These are phyloP conservation scores for Leptomonas pyrrhocoris DNA, from an alignment of 208 protist genomes.

Conservation along the genomic window DNA sequence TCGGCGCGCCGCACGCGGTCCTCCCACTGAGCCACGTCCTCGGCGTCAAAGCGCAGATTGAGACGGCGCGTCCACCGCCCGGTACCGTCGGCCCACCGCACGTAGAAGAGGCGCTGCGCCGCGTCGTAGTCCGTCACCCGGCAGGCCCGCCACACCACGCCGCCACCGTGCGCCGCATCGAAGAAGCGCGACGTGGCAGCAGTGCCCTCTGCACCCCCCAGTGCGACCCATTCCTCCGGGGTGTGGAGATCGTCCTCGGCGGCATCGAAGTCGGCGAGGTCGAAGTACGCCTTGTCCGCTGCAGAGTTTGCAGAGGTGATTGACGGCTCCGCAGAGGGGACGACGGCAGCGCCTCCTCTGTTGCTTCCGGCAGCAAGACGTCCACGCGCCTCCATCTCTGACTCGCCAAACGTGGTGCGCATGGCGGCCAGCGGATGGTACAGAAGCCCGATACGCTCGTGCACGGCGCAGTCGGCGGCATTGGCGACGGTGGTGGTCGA, in stretches of 20 bases:
- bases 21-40: constrained; percentile 76
- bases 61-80: constrained; percentile 87
- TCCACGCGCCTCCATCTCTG: constrained; percentile 41
- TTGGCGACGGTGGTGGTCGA: constrained; percentile 7
- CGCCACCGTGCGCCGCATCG: constrained; percentile 36
- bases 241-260: constrained; percentile 64
- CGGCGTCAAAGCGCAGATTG: constrained; percentile 91
- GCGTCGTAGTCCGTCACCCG: constrained; percentile 75
- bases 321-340: neutral
- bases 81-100: constrained; percentile 76
- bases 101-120: constrained; percentile 60
- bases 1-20: constrained; percentile 75
- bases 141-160: constrained; percentile 71
- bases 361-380: neutral
- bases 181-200: constrained; percentile 87
- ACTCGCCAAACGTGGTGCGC: constrained; percentile 72
- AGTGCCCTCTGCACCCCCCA: constrained; percentile 57
- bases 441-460: constrained; percentile 69
- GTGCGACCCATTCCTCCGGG: constrained; percentile 81
- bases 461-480: constrained; percentile 8
- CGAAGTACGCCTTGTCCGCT: constrained; percentile 58
- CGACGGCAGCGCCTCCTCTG: neutral
- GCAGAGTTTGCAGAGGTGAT: neutral
- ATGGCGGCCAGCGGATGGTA: constrained; percentile 70
- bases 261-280: constrained; percentile 91